Evolutionary conservation across 257 asterid species (phyloP).

Genomic region (Rubia yunnanensis): DNA sequence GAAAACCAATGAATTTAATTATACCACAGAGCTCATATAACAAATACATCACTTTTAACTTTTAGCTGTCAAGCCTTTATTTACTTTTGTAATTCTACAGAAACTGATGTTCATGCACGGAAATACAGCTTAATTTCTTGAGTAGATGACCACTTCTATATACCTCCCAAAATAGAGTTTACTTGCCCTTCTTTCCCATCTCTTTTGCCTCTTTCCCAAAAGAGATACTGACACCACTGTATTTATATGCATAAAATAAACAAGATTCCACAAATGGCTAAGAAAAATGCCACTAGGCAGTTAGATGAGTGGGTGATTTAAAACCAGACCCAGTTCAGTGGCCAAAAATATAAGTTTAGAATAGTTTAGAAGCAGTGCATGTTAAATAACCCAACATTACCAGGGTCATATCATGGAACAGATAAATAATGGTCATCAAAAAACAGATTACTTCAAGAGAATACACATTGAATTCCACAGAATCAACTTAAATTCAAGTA

Average conservation of each 20-base stretch:
- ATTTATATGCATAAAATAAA: background rate
- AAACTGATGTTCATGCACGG: background rate
- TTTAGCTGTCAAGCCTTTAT: no score
- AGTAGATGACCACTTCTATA: background rate
- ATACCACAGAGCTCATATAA: no score
- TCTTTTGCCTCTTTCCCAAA: background rate
- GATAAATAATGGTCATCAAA: background rate
- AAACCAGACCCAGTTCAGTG: background rate
- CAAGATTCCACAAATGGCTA: background rate
- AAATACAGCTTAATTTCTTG: no score
- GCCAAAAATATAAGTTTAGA: no score
- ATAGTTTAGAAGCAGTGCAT: no score
- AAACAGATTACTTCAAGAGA: background rate
- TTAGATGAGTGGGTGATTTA: background rate
- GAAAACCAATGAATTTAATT: no score
- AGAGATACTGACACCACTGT: background rate
- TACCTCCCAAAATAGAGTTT: background rate
- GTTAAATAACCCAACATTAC: no score
- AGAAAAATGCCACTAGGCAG: background rate
- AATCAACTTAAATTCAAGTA: background rate
- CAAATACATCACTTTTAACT: no score
- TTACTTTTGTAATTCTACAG: background rate
- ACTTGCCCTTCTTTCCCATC: background rate
- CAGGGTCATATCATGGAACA: background rate
- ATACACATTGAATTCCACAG: background rate